Percentiles rank a stretch among this genome's conserved stretches.
phyloP scores from a whole-genome alignment of 2,329 filamentous ascomycete genomes.

The Coniochaeta hoffmannii region DNA sequence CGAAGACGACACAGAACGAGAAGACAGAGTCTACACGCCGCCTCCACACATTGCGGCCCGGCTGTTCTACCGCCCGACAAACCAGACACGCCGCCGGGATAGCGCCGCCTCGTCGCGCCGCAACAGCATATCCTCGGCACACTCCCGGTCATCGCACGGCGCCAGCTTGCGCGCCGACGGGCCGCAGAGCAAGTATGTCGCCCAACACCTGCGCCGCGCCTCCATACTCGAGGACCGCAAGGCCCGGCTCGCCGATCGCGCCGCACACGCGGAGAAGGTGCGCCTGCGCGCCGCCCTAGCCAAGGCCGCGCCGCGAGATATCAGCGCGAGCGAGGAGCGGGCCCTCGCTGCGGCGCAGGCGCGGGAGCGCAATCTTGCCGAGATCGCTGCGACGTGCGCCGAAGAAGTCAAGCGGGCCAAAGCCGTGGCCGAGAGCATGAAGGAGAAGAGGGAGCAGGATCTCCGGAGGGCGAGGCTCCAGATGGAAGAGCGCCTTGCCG shows the following conservation, averaged over 20 bases:
- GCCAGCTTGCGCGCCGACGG: slow-evolving; percentile 40
- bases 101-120: slow-evolving; percentile 73
- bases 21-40: slow-evolving; percentile 44
- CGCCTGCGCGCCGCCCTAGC: slow-evolving; percentile 66
- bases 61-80: slow-evolving; percentile 56
- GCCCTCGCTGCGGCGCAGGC: slow-evolving; percentile 71
- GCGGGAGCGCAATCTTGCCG: slow-evolving; percentile 71
- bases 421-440: slow-evolving; percentile 74
- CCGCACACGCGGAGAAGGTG: slow-evolving; percentile 78
- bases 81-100: slow-evolving; percentile 60
- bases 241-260: slow-evolving; percentile 70
- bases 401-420: slow-evolving; percentile 79
- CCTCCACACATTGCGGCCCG: slow-evolving; percentile 72
- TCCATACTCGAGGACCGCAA: slow-evolving; percentile 77
- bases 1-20: slow-evolving; percentile 19
- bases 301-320: slow-evolving; percentile 60
- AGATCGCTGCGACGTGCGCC: slow-evolving; percentile 73
- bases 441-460: slow-evolving; percentile 71
- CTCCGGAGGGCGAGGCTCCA: slow-evolving; percentile 61
- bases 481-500: slow-evolving; percentile 73
- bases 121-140: slow-evolving; percentile 71
- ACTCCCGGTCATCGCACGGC: slow-evolving; percentile 61
- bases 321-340: slow-evolving; percentile 63
- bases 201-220: slow-evolving; percentile 70
- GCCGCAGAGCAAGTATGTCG: slow-evolving; percentile 70